A percentile compares a stretch with the other conserved stretches of the same genome.
These are phyloP conservation scores for Colletotrichum lindemuthianum DNA, from an alignment of 2,329 filamentous ascomycete species.

Conservation along the genomic window DNA sequence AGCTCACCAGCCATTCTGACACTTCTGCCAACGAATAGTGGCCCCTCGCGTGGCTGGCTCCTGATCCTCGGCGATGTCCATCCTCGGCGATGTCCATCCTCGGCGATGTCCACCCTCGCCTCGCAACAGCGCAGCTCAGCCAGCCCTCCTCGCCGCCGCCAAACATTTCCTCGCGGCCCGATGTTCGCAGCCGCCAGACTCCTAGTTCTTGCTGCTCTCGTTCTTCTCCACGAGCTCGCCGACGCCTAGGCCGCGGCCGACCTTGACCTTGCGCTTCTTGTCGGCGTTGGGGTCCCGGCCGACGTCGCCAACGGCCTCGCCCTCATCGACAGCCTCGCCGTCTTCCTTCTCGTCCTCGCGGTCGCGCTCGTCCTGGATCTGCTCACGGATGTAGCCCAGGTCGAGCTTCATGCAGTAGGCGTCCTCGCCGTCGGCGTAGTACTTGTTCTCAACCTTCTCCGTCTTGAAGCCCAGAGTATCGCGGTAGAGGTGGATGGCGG, in stretches of 20 bases:
- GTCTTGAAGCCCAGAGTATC: constrained; percentile 90
- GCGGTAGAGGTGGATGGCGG: constrained; percentile 90
- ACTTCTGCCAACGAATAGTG: no score
- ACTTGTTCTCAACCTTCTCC: constrained; percentile 86
- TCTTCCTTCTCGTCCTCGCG: constrained; percentile 52
- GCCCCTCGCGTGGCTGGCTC: no score
- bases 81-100: no score
- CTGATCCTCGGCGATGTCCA: no score
- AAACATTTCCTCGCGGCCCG: background rate
- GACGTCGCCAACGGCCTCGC: constrained; percentile 74
- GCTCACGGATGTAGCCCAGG: constrained; percentile 68
- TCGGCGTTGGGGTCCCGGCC: constrained; percentile 62
- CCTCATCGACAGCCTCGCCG: constrained; percentile 64
- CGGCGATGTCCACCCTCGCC: no score
- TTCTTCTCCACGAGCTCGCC: constrained; percentile 79
- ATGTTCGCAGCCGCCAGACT: constrained; percentile 3
- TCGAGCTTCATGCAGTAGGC: constrained; percentile 95
- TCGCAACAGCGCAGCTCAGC: no score
- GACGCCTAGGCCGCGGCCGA: constrained; percentile 83
- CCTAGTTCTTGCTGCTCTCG: constrained; percentile 63
- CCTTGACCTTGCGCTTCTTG: constrained; percentile 84
- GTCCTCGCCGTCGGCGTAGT: constrained; percentile 98
- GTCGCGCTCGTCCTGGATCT: constrained; percentile 55
- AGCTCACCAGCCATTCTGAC: no score
- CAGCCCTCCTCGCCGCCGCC: background rate